phyloP scores from a whole-genome alignment of 2,329 filamentous ascomycete genomes.

The Epichloe festucae region DNA sequence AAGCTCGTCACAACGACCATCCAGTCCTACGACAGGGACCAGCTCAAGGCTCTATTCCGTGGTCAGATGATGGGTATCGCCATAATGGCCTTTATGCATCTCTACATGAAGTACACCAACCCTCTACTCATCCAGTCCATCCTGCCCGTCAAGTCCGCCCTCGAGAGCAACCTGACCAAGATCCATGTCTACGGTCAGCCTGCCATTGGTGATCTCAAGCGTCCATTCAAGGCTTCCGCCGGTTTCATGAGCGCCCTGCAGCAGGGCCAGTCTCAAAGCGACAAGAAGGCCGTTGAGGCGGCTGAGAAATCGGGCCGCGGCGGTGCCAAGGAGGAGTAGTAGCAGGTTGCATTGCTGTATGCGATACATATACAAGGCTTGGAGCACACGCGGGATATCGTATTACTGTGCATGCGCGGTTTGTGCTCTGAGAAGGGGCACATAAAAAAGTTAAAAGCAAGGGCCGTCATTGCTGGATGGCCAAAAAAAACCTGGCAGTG shows the following conservation, averaged over 20 bases:
- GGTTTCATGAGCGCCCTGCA: slow-evolving; percentile 74
- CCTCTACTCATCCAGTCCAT: slow-evolving; percentile 97
- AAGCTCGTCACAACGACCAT: slow-evolving; percentile 95
- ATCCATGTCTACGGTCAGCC: slow-evolving; percentile 83
- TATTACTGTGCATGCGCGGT: not conserved
- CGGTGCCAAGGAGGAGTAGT: slow-evolving; percentile 60
- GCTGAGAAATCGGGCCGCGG: slow-evolving; percentile 63
- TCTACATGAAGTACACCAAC: slow-evolving; percentile 99
- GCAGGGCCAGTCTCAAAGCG: slow-evolving; percentile 67
- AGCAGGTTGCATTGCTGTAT: not conserved
- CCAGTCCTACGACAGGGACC: slow-evolving; percentile 82
- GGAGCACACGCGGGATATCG: not conserved
- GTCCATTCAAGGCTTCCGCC: slow-evolving; percentile 79
- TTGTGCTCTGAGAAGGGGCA: not conserved
- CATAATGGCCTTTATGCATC: slow-evolving; percentile 98
- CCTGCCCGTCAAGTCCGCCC: slow-evolving; percentile 88
- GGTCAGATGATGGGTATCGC: slow-evolving; percentile 87
- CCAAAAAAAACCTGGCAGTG: not conserved
- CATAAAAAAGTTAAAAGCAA: no score
- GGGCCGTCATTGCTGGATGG: not conserved
- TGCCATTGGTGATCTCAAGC: slow-evolving; percentile 80
- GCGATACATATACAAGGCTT: not conserved
- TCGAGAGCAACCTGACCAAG: slow-evolving; percentile 94
- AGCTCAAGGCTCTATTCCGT: slow-evolving; percentile 77
- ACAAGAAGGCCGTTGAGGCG: slow-evolving; percentile 77